These are phyloP conservation scores for Epichloe coenophiala DNA, from an alignment of 2,329 filamentous ascomycete species.

Conservation along the genomic window DNA sequence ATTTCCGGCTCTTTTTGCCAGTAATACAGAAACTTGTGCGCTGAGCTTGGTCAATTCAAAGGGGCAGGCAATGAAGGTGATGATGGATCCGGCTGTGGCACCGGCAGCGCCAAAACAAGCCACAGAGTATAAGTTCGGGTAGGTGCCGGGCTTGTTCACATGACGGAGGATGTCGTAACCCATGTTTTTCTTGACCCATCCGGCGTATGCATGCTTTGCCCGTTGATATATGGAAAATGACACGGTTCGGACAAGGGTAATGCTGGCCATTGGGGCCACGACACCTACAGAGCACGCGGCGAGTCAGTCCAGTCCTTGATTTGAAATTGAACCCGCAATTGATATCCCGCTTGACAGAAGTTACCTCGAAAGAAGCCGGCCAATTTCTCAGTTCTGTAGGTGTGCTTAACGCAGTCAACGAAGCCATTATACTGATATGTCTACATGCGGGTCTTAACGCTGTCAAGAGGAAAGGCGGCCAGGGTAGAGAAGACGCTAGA, in stretches of 20 bases:
- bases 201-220: conserved; percentile 60
- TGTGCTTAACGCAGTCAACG: conserved; percentile 59
- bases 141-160: conserved; percentile 56
- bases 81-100: conserved; percentile 64
- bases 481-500: conserved; percentile 69
- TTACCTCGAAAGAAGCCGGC: conserved; percentile 71
- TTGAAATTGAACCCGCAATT: neutral
- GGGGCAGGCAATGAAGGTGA: conserved; percentile 70
- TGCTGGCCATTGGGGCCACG: conserved; percentile 64
- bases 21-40: conserved; percentile 69
- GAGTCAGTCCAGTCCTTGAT: neutral
- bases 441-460: conserved; percentile 83
- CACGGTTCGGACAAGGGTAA: conserved; percentile 63
- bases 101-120: conserved; percentile 67
- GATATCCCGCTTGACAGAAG: conserved; percentile 5
- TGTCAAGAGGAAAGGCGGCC: conserved; percentile 74
- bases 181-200: conserved; percentile 54
- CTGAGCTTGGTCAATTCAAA: conserved; percentile 86
- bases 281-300: conserved; percentile 38
- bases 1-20: conserved; percentile 35
- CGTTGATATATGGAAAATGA: conserved; percentile 71
- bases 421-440: conserved; percentile 69
- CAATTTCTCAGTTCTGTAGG: conserved; percentile 60
- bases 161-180: conserved; percentile 58
- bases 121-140: conserved; percentile 60